Evolutionary conservation across 2,329 filamentous ascomycete genomes (phyloP).

Genomic region (Microdochium nivale): DNA sequence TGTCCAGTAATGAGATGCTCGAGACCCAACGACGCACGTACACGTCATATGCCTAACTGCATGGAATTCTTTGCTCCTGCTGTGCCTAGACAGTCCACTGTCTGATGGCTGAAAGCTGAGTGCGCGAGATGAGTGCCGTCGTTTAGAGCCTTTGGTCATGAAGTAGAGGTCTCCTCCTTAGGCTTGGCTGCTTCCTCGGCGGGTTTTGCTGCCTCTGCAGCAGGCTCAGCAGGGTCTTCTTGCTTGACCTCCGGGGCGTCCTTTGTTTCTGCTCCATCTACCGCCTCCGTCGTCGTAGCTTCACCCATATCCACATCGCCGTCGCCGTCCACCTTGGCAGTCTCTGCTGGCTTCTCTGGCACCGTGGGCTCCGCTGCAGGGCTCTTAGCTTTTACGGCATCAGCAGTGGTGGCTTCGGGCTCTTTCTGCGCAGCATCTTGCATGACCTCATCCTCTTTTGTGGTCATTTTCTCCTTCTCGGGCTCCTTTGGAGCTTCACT

Average conservation of each 20-base stretch:
- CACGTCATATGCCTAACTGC: too few relatives aligned
- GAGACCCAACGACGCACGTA: too few relatives aligned
- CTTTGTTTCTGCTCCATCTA: conserved; percentile 19
- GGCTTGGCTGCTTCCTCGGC: not conserved
- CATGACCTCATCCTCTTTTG: conserved; percentile 17
- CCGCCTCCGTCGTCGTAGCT: conserved; percentile 15
- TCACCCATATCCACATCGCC: conserved; percentile 45
- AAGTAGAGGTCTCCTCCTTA: not conserved
- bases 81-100: too few relatives aligned
- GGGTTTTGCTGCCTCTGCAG: not conserved
- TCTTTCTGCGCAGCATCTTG: conserved; percentile 10
- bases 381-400: conserved; percentile 10
- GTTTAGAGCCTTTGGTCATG: not conserved
- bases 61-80: too few relatives aligned
- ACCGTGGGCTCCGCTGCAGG: conserved; percentile 2
- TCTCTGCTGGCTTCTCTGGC: conserved; percentile 5
- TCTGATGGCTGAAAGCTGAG: too few relatives aligned
- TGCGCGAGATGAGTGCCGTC: not conserved
- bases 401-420: conserved; percentile 3
- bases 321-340: conserved; percentile 31
- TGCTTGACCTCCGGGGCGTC: conserved; percentile 21
- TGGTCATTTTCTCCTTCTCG: conserved; percentile 6
- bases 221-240: conserved; percentile 23
- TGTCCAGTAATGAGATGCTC: not conserved
- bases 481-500: conserved; percentile 6